phyloP scores from a whole-genome alignment of 1,139 yeast genomes.

The Hemisphaericaspora subhashii region DNA sequence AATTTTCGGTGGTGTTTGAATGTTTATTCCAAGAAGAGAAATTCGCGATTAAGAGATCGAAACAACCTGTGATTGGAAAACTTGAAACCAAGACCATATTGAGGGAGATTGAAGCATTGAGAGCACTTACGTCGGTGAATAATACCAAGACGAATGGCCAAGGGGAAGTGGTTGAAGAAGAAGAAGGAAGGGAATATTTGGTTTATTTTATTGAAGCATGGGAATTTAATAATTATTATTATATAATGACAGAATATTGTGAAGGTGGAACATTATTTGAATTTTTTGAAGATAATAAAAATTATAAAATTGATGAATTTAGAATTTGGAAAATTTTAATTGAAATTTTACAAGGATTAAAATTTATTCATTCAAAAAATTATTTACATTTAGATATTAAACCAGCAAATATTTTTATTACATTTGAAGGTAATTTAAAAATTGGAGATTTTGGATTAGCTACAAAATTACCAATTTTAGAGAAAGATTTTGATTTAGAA shows the following conservation, averaged over 20 bases:
- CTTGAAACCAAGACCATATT: constrained; percentile 36
- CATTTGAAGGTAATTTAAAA: constrained; percentile 89
- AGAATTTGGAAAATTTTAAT: constrained; percentile 94
- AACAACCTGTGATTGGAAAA: constrained; percentile 48
- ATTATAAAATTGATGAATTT: constrained; percentile 91
- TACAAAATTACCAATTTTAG: constrained; percentile 54
- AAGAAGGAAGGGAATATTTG: constrained; percentile 75
- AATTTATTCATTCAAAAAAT: constrained; percentile 74
- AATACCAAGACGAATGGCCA: constrained; percentile 28
- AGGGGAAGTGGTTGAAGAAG: constrained; percentile 52
- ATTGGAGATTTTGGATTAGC: constrained; percentile 79
- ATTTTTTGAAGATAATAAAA: constrained; percentile 69
- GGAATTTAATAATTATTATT: constrained; percentile 73
- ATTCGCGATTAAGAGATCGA: constrained; percentile 86
- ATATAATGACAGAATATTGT: constrained; percentile 93
- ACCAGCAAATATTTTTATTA: constrained; percentile 91
- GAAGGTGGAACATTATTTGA: constrained; percentile 90
- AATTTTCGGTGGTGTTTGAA: constrained; percentile 84
- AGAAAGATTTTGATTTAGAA: constrained; percentile 77
- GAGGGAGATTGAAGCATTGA: constrained; percentile 46
- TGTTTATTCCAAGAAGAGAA: constrained; percentile 63
- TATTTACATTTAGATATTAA: constrained; percentile 85
- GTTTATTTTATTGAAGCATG: constrained; percentile 82
- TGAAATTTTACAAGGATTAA: constrained; percentile 76
- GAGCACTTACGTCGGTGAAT: constrained; percentile 42